Evolutionary conservation across 2,329 filamentous ascomycete genomes (phyloP), one percentile per base, ranked within the genome.

Genomic region (Diaporthe helianthi): DNA sequence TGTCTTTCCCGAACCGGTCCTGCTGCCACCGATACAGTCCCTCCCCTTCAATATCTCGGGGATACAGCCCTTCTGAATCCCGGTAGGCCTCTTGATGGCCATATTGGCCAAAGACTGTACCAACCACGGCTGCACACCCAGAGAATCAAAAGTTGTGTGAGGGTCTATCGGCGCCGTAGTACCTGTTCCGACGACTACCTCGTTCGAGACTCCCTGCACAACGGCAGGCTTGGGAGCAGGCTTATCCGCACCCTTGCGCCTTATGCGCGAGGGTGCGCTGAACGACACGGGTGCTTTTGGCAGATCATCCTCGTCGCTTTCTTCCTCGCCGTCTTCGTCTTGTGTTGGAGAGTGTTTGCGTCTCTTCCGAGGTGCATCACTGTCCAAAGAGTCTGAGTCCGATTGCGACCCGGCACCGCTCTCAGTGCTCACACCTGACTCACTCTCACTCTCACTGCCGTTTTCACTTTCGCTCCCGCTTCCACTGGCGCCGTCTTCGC

Each of bases 1-100:
- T 4, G 96, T 99, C 83, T 99, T 99, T 81, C 96, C 96, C 15
- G 95, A 98, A 84, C 96, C 96, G 0, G 96, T 99, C 72, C 94
- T 87, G 77, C 93, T 97, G 46, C 94, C 94, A 77, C 96, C 96
- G 75, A 99, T 98, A 78, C 94, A 98, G 81, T 99, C 94, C 75
- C 92, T 87, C 7, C 96, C 96, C 74, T 93, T 91, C 41, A 99
- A 80, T 70, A 98, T 98, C 78, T 96, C 92, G 1, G 95, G 94
- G 76, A 99, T 98, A 78, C 93, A 97, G 65, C 90, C 91, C 76
- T 92, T 93, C 76, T 99, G 96, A 83, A 99, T 98, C 19, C 92
- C 91, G 0, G 96, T 99, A 0, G 96, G 96, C 69, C 91, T 86
- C 76, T 89, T 92, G 77, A 99, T 98, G 36, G 94, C 71, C 86